Percentiles rank a stretch among this genome's conserved stretches.
These are phyloP conservation scores for Acacia crassicarpa DNA, from an alignment of 306 rosid species.

Conservation along the genomic window DNA sequence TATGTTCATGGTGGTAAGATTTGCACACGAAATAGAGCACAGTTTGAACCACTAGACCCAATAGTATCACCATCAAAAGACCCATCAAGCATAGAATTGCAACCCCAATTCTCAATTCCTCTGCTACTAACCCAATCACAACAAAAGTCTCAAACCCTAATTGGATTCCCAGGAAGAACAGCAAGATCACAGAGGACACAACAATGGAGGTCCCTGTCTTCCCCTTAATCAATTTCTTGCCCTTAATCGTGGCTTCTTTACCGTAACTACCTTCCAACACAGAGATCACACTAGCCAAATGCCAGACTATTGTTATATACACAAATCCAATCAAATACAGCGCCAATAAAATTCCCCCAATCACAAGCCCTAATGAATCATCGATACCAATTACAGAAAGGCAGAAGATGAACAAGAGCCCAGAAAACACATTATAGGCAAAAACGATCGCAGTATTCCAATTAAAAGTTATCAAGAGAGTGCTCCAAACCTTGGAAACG, in stretches of 20 bases:
- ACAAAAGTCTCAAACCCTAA: constrained; percentile 36
- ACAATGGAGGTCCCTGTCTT: constrained; percentile 31
- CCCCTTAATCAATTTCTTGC: constrained; percentile 44
- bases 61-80: constrained; percentile 29
- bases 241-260: constrained; percentile 44
- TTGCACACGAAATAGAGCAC: constrained; percentile 61
- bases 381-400: background rate
- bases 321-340: constrained; percentile 38
- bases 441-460: constrained; percentile 29
- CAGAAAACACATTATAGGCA: constrained; percentile 22
- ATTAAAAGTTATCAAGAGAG: constrained; percentile 41
- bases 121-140: constrained; percentile 16
- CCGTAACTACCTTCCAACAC: constrained; percentile 54
- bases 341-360: background rate
- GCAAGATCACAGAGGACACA: background rate
- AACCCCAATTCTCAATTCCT: background rate
- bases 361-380: background rate
- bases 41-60: constrained; percentile 43
- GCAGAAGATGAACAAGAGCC: background rate
- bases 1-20: constrained; percentile 56
- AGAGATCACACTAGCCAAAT: constrained; percentile 46
- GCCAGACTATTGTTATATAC: constrained; percentile 48
- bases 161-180: background rate
- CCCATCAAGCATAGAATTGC: constrained; percentile 32
- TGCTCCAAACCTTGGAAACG: constrained; percentile 48